These are phyloP conservation scores for Berberis vulgaris DNA, from an alignment of 164 flowering plant genomes.

Conservation along the genomic window DNA sequence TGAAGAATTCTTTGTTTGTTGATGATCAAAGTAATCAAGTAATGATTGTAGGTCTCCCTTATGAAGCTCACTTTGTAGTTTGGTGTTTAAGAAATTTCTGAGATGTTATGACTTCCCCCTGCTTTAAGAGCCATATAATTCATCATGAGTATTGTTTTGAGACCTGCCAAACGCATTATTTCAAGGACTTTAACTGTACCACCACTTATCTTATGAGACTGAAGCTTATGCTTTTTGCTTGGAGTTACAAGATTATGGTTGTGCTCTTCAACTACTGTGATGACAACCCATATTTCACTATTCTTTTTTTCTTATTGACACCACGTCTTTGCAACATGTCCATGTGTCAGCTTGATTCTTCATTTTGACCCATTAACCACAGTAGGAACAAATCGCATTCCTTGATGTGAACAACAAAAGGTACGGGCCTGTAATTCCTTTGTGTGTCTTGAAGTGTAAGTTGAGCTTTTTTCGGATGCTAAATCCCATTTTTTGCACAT, in stretches of 20 bases:
- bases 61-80: not conserved
- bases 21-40: not conserved
- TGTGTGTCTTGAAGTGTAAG: not conserved
- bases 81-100: not conserved
- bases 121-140: not conserved
- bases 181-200: not conserved
- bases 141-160: not conserved
- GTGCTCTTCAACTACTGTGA: not conserved
- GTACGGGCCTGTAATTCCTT: not conserved
- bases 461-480: not conserved
- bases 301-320: not conserved
- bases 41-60: not conserved
- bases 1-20: not conserved
- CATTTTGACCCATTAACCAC: not conserved
- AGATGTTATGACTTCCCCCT: not conserved
- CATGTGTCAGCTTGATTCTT: not conserved
- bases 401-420: not conserved
- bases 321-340: not conserved
- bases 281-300: not conserved
- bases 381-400: not conserved
- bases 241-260: slow-evolving; percentile 3
- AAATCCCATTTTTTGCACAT: not conserved
- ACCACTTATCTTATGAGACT: not conserved
- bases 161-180: not conserved
- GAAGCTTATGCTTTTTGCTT: not conserved